Base-by-base conservation (phyloP, 139 green algal species). In the Zygnema circumcarinatum region DNA sequence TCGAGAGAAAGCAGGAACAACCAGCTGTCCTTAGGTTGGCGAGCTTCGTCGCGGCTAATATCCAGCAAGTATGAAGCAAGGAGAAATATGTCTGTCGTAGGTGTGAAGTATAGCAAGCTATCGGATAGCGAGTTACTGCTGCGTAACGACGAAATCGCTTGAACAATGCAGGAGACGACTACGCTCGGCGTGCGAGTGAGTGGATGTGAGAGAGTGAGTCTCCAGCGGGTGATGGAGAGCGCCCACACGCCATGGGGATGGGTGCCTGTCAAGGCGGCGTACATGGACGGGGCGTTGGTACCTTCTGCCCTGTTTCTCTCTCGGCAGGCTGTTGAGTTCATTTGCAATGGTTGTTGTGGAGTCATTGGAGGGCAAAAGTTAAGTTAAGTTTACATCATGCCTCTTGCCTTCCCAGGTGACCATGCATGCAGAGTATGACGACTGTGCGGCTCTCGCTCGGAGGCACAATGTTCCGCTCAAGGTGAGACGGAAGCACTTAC, bases 391-490 rank as follows among this genome's bases (percentile, higher is more conserved):
- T n/a, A n/a, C n/a, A n/a, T n/a, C n/a, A n/a, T n/a, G n/a, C n/a
- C n/a, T 72, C 29, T 32, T 80, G 31, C 32, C 0, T 7, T 69
- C 36, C 52, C 78, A 84, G 78, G 41, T 84, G 78, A 84, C 78
- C 41, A 53, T 53, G 25, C 52, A 78, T 79, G 40, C 78, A 20
- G 78, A 84, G 78, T 84, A 84, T 79, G 78, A 84, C 33, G 33
- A 78, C 21, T 84, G 78, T n/a, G 78, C 78, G 41, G 41, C 39
- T 22, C 39, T 84, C 32, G 78, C 78, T 16, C 20, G 78, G 35
- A 3, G 74, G 78, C 32, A 78, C 39, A 31, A 78, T 35, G 78
- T 84, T 78, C 78, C 78, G n/a, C 78, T 84, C 2, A 84, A 84
- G 78, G 78, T 84, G n/a, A n/a, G n/a, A n/a, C n/a, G 22, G n/a